These are phyloP conservation scores for Fusarium bactridioides DNA, from an alignment of 2,329 filamentous ascomycete genomes.

Conservation along the genomic window DNA sequence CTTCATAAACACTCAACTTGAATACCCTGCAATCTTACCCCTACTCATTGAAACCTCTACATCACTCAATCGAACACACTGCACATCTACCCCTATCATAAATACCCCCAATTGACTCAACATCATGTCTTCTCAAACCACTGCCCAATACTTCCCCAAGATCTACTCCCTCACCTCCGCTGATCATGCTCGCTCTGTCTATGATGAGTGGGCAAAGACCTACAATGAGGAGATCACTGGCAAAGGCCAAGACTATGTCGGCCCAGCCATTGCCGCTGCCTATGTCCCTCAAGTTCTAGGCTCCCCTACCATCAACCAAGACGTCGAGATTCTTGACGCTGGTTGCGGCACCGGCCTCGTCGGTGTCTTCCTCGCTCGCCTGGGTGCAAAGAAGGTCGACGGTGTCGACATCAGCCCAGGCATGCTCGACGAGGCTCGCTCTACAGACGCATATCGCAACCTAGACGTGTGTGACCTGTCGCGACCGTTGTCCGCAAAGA, in stretches of 20 bases:
- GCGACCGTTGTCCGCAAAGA: conserved; percentile 48
- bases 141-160: conserved; percentile 35
- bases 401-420: conserved; percentile 61
- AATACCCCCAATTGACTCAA: conserved; percentile 1
- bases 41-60: background rate
- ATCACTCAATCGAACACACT: background rate
- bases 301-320: conserved; percentile 34
- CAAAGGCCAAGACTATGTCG: conserved; percentile 51
- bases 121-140: conserved; percentile 37
- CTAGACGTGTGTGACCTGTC: conserved; percentile 58
- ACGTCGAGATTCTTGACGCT: conserved; percentile 56
- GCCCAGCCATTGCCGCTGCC: conserved; percentile 50
- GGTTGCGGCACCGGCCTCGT: conserved; percentile 66
- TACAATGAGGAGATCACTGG: conserved; percentile 48
- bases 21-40: background rate
- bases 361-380: conserved; percentile 54
- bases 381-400: conserved; percentile 56
- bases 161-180: conserved; percentile 41
- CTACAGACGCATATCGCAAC: conserved; percentile 56
- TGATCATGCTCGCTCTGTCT: conserved; percentile 42
- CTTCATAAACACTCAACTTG: background rate
- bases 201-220: conserved; percentile 48
- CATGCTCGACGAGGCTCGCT: conserved; percentile 62
- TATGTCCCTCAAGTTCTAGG: conserved; percentile 44
- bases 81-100: background rate